Conservation (phyloP, 805 yeast genomes). For the Candida sakaeoensis region DNA sequence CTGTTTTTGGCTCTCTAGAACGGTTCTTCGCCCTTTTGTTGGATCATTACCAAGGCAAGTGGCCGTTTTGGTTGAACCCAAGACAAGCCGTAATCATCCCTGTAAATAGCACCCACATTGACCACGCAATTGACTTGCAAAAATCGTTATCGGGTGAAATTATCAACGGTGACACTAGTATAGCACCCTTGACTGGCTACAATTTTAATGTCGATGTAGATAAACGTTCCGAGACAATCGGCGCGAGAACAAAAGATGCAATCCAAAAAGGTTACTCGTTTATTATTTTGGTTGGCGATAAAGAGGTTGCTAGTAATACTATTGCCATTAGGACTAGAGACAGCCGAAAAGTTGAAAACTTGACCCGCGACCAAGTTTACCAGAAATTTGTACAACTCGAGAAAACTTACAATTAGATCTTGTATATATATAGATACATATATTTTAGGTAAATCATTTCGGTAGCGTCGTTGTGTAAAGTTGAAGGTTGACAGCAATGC, state of each 20-base stretch:
- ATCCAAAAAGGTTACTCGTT: slow-evolving; percentile 69
- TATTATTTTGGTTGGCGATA: slow-evolving; percentile 83
- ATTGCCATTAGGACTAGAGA: slow-evolving; percentile 63
- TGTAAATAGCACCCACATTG: slow-evolving; percentile 58
- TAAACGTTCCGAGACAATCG: slow-evolving; percentile 70
- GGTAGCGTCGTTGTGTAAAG: too few species aligned
- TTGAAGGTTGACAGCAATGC: too few species aligned
- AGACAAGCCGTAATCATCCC: slow-evolving; percentile 86
- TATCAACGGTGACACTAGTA: slow-evolving; percentile 19
- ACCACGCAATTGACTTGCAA: slow-evolving; percentile 50
- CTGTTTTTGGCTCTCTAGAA: slow-evolving; percentile 92
- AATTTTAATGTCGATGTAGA: slow-evolving; percentile 77
- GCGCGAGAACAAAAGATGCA: slow-evolving; percentile 78
- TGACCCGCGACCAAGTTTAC: slow-evolving; percentile 50
- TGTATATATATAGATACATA: slow-evolving; percentile 3
- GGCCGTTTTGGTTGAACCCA: slow-evolving; percentile 98
- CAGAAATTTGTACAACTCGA: slow-evolving; percentile 54
- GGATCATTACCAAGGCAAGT: slow-evolving; percentile 85
- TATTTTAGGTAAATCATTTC: too few species aligned
- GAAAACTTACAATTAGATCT: slow-evolving; percentile 36
- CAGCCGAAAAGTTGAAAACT: slow-evolving; percentile 39
- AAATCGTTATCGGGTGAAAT: slow-evolving; percentile 45
- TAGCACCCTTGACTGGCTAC: slow-evolving; percentile 55
- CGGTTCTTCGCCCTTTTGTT: slow-evolving; percentile 86
- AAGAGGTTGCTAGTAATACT: slow-evolving; percentile 59